Conservation (phyloP, 495 filamentous ascomycete species). For the Penicillium daleae region DNA sequence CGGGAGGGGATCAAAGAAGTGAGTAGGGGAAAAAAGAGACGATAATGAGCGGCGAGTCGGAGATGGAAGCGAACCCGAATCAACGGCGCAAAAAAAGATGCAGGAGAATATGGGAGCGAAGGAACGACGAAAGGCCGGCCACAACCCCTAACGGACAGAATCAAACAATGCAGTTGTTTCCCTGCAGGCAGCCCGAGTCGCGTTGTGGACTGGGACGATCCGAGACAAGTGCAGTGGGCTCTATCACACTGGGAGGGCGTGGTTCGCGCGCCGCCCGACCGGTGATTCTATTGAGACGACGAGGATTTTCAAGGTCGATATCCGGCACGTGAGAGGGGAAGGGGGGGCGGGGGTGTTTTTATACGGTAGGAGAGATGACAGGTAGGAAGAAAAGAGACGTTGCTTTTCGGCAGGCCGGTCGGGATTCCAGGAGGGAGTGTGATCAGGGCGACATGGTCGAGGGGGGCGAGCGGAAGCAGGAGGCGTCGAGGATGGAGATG, state of each 20-base stretch:
- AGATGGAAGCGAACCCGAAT: conserved; percentile 13
- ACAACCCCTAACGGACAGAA: conserved; percentile 20
- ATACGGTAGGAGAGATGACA: neutral
- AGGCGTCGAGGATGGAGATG: neutral
- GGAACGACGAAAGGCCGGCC: conserved; percentile 24
- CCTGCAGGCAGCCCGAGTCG: conserved; percentile 36
- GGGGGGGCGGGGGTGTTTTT: neutral
- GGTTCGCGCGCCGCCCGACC: conserved; percentile 2
- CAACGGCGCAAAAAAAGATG: conserved; percentile 11
- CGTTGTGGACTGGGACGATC: conserved; percentile 32
- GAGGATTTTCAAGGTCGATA: neutral
- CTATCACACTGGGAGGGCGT: conserved; percentile 13
- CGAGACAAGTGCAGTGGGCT: conserved; percentile 31
- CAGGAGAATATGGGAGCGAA: conserved; percentile 10
- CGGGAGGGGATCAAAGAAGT: neutral
- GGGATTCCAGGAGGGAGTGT: conserved; percentile 11
- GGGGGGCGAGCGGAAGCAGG: neutral
- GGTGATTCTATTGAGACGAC: neutral
- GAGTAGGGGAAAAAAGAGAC: neutral
- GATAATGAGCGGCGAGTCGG: conserved; percentile 28
- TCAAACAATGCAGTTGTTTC: conserved; percentile 46
- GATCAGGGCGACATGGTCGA: conserved; percentile 24
- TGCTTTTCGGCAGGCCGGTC: conserved; percentile 4
- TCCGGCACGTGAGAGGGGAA: conserved; percentile 11
- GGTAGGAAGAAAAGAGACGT: conserved; percentile 3